A percentile compares a stretch with the other conserved stretches of the same genome.
Conservation (phyloP, 2,329 filamentous ascomycete species). For the Aspergillus neoniger region DNA sequence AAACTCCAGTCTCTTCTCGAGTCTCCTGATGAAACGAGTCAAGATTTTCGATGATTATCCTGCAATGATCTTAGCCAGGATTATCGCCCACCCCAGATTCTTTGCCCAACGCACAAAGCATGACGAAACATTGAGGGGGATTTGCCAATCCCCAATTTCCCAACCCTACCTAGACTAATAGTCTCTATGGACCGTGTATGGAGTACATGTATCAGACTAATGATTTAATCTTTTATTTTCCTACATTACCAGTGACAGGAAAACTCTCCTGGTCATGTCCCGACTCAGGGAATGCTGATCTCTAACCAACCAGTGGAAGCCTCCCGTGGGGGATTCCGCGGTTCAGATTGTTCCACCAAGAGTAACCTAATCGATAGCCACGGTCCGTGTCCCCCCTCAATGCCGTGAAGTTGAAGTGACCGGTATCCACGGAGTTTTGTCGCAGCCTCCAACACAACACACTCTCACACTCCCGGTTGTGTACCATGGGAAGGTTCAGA, state of each 20-base stretch:
- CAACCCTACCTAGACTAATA: no score
- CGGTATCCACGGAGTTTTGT: slow-evolving; percentile 1
- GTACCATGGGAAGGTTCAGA: slow-evolving; percentile 7
- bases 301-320: slow-evolving; percentile 19
- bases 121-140: neutral
- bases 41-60: neutral
- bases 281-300: slow-evolving; percentile 13
- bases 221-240: neutral
- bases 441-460: slow-evolving; percentile 4
- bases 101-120: neutral
- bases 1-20: neutral
- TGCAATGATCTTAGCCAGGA: neutral
- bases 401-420: slow-evolving; percentile 6
- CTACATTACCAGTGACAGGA: slow-evolving; percentile 1
- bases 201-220: neutral
- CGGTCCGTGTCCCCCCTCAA: slow-evolving; percentile 8
- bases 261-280: neutral
- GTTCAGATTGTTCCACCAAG: slow-evolving; percentile 22
- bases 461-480: neutral
- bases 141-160: neutral
- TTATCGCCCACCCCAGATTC: neutral
- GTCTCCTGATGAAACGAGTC: neutral
- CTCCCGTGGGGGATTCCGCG: slow-evolving; percentile 24
- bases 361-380: slow-evolving; percentile 20
- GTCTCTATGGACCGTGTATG: neutral